Conservation (phyloP, 306 rosid genomes). For the Lathyrus oleraceus region DNA sequence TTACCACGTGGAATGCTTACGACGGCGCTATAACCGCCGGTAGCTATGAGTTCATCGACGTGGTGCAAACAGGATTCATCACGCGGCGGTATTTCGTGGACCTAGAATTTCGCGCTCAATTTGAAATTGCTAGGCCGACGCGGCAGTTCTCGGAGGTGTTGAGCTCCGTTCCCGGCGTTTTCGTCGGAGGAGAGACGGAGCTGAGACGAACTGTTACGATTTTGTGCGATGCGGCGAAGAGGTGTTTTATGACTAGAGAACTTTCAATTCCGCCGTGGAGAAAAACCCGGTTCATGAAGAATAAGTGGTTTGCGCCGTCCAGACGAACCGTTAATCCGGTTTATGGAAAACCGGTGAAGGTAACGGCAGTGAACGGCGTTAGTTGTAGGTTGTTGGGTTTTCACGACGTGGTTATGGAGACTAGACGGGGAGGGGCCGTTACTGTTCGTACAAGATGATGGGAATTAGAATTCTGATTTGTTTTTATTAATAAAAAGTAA, state of each 20-base stretch:
- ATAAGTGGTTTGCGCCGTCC: slow-evolving; percentile 68
- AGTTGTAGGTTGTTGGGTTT: slow-evolving; percentile 63
- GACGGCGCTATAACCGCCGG: slow-evolving; percentile 46
- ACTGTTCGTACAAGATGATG: slow-evolving; percentile 42
- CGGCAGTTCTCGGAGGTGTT: slow-evolving; percentile 40
- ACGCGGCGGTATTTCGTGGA: slow-evolving; percentile 59
- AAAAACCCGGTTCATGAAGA: slow-evolving; percentile 65
- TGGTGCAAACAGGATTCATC: slow-evolving; percentile 15
- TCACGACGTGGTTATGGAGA: slow-evolving; percentile 37
- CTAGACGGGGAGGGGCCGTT: not conserved
- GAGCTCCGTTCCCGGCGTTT: slow-evolving; percentile 42
- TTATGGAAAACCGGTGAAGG: slow-evolving; percentile 26
- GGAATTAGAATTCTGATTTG: not conserved
- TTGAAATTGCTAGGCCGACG: slow-evolving; percentile 68
- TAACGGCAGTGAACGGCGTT: slow-evolving; percentile 14
- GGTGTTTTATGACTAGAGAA: slow-evolving; percentile 50
- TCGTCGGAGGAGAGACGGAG: slow-evolving; percentile 54
- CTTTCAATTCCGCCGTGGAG: slow-evolving; percentile 79
- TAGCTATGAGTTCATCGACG: slow-evolving; percentile 65
- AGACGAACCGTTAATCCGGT: slow-evolving; percentile 42
- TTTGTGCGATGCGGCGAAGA: slow-evolving; percentile 55
- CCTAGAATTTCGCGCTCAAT: slow-evolving; percentile 54
- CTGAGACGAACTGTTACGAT: slow-evolving; percentile 44
- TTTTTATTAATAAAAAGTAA: not conserved
- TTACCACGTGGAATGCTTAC: slow-evolving; percentile 42